Conservation (phyloP, 176 grass and related monocot genomes). For the Bromus sterilis region DNA sequence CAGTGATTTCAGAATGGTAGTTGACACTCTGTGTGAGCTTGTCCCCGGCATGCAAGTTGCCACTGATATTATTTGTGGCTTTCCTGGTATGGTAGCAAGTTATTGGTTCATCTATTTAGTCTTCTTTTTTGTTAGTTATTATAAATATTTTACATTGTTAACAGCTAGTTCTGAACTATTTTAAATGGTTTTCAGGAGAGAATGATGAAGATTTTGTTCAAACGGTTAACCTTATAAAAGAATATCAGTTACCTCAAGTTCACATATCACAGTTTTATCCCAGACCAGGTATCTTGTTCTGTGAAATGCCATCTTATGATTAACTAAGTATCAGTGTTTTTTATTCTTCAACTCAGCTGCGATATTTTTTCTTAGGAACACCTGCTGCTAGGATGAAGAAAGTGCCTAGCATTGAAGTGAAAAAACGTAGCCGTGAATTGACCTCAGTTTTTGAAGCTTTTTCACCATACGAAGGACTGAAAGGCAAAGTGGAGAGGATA, state of each 20-base stretch:
- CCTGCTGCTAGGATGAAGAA: slow-evolving; percentile 97
- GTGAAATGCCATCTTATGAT: neutral
- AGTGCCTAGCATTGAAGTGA: slow-evolving; percentile 73
- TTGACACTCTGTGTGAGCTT: slow-evolving; percentile 73
- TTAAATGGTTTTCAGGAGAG: slow-evolving; percentile 46
- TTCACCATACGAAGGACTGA: slow-evolving; percentile 79
- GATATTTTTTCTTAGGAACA: slow-evolving; percentile 56
- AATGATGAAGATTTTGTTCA: slow-evolving; percentile 86
- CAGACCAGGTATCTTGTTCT: slow-evolving; percentile 61
- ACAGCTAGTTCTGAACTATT: slow-evolving; percentile 2
- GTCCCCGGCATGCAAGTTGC: slow-evolving; percentile 97
- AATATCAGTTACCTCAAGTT: slow-evolving; percentile 79
- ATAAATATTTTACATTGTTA: neutral
- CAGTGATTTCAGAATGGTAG: slow-evolving; percentile 74
- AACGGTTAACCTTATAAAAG: slow-evolving; percentile 78
- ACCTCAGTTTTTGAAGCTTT: slow-evolving; percentile 91
- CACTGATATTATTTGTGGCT: slow-evolving; percentile 95
- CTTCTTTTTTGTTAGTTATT: neutral
- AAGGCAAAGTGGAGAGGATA: slow-evolving; percentile 64
- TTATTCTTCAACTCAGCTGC: neutral
- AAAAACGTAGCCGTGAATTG: slow-evolving; percentile 79
- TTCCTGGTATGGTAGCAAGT: slow-evolving; percentile 58
- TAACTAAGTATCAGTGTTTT: neutral
- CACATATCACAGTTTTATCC: slow-evolving; percentile 98
- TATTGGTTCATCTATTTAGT: neutral